Base-by-base conservation (phyloP, 208 protist species). In the Acanthamoeba lenticulata region DNA sequence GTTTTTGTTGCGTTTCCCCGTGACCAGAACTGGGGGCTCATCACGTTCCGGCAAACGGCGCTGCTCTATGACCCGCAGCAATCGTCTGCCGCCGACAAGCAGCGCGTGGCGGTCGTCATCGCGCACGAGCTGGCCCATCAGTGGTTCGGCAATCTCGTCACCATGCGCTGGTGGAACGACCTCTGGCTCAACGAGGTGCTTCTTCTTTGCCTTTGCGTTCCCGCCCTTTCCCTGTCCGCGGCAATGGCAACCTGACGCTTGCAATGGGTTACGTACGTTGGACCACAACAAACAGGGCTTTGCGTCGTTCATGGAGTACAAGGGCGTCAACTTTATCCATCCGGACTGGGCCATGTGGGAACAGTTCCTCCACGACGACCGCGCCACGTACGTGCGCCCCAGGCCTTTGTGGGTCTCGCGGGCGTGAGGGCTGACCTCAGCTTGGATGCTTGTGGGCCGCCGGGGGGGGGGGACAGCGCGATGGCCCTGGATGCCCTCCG, bases 171-270 rank as follows among this genome's bases (percentile, higher is more conserved):
- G 98, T 99, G 98, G 99, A 98, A 98, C 62, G 97, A 99, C 92
- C 96, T 99, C 65, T 99, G 98, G 98, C 97, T 99, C 13, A 99
- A 99, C 94, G 99, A 99, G 95, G n/a, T n/a, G n/a, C n/a, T n/a
- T n/a, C n/a, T n/a, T n/a, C n/a, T n/a, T n/a, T n/a, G n/a, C n/a
- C n/a, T n/a, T n/a, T n/a, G n/a, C n/a, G n/a, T n/a, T n/a, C n/a
- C n/a, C n/a, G n/a, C n/a, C n/a, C n/a, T n/a, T n/a, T n/a, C n/a
- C n/a, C n/a, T n/a, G n/a, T n/a, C n/a, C n/a, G n/a, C n/a, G n/a
- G n/a, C n/a, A n/a, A n/a, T n/a, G n/a, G n/a, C n/a, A n/a, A n/a
- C n/a, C n/a, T n/a, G n/a, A n/a, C n/a, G n/a, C n/a, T n/a, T n/a
- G n/a, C n/a, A n/a, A n/a, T n/a, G n/a, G n/a, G n/a, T n/a, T n/a